Conservation (phyloP, 2,329 filamentous ascomycete genomes). For the Hypoxylon sp. region DNA sequence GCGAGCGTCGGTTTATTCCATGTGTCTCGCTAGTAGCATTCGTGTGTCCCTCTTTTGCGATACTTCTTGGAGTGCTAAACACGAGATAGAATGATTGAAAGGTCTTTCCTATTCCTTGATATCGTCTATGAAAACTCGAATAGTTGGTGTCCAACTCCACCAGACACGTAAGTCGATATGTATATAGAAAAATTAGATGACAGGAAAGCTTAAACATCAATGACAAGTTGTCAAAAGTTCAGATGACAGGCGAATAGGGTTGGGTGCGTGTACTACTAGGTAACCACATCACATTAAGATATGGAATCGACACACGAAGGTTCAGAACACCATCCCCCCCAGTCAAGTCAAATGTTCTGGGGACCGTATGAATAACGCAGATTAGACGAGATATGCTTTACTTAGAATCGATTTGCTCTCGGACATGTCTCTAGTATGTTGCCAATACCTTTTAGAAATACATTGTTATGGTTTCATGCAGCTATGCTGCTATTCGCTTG, state of each 20-base stretch:
- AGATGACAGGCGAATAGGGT: slow-evolving; percentile 35
- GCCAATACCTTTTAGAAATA: not conserved
- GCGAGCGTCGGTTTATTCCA: not conserved
- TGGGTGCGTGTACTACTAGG: slow-evolving; percentile 23
- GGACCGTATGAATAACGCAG: not conserved
- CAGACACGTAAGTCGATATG: not conserved
- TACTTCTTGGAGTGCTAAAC: not conserved
- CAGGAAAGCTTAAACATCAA: slow-evolving; percentile 27
- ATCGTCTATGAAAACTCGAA: not conserved
- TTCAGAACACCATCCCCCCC: slow-evolving; percentile 14
- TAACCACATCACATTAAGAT: slow-evolving; percentile 20
- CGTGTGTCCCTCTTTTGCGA: not conserved
- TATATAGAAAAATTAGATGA: slow-evolving; percentile 23
- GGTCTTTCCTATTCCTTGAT: not conserved
- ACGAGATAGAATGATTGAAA: not conserved
- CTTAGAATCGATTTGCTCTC: not conserved
- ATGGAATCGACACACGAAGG: slow-evolving; percentile 24
- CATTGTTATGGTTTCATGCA: not conserved
- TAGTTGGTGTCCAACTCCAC: not conserved
- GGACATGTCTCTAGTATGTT: not conserved
- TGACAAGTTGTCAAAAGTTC: slow-evolving; percentile 30
- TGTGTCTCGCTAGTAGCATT: not conserved
- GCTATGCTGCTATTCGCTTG: not conserved
- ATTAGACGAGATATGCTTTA: not conserved
- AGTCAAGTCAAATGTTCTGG: slow-evolving; percentile 10